Percentiles rank a stretch among this genome's conserved stretches.
These are phyloP conservation scores for Lagenidium sp. DNA, from an alignment of 352 stramenopile genomes.

Conservation along the genomic window DNA sequence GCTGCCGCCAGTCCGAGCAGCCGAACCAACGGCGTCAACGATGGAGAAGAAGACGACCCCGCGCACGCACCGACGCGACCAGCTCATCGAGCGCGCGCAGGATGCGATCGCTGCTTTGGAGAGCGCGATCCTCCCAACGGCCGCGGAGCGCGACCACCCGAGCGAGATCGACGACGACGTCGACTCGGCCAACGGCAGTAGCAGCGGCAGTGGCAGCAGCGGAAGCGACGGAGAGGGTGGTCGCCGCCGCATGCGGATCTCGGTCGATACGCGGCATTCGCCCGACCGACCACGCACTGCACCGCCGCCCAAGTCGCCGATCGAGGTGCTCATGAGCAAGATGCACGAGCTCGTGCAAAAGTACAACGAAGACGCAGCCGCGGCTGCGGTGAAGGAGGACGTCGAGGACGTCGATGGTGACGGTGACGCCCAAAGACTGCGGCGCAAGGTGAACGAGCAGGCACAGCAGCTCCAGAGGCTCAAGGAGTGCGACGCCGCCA, in stretches of 20 bases:
- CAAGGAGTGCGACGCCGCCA: constrained; percentile 18
- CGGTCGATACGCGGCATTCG: constrained; percentile 8
- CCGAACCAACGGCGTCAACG: neutral
- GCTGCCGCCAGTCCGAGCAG: too few relatives aligned
- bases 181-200: neutral
- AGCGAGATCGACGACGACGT: neutral
- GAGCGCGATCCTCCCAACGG: constrained; percentile 6
- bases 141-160: neutral
- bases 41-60: constrained; percentile 1
- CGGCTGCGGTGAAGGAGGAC: neutral
- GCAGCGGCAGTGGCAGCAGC: too few relatives aligned
- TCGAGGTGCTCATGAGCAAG: constrained; percentile 39
- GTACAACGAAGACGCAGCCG: constrained; percentile 14
- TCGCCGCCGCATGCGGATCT: constrained; percentile 9
- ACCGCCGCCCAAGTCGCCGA: constrained; percentile 19
- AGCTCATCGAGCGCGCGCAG: constrained; percentile 12
- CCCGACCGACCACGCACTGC: constrained; percentile 2
- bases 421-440: constrained; percentile 5
- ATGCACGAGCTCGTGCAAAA: constrained; percentile 51
- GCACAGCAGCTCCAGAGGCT: constrained; percentile 20
- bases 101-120: constrained; percentile 9
- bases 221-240: too few relatives aligned
- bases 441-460: constrained; percentile 18
- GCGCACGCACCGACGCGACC: constrained; percentile 4
- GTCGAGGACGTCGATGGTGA: neutral